These are phyloP conservation scores for Suhomyces sp. DNA, from an alignment of 805 yeast genomes.

Conservation along the genomic window DNA sequence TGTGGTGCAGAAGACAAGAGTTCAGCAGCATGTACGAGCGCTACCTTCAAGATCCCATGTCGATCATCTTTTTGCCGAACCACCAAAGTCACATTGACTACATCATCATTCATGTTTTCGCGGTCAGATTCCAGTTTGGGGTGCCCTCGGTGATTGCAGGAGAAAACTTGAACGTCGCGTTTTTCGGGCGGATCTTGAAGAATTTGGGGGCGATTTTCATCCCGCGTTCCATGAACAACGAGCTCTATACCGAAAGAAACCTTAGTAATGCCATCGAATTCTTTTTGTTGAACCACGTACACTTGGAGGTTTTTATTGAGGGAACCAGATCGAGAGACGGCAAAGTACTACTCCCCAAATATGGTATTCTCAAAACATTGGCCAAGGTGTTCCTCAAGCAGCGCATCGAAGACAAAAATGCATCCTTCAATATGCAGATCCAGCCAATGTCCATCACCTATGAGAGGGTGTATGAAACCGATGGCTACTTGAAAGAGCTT, in stretches of 20 bases:
- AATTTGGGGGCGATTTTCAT: conserved; percentile 57
- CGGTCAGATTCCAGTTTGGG: conserved; percentile 52
- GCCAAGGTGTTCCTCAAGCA: conserved; percentile 47
- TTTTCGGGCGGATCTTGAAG: conserved; percentile 50
- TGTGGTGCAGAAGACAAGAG: conserved; percentile 36
- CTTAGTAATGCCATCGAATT: conserved; percentile 49
- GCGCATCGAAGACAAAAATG: conserved; percentile 12
- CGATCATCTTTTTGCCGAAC: conserved; percentile 52
- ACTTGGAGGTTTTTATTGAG: conserved; percentile 60
- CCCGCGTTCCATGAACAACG: conserved; percentile 46
- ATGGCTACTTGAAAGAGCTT: conserved; percentile 53
- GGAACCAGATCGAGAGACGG: conserved; percentile 69
- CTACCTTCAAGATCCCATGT: conserved; percentile 40
- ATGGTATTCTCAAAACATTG: conserved; percentile 56
- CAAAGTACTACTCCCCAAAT: conserved; percentile 59
- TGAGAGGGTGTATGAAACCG: conserved; percentile 56
- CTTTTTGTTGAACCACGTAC: conserved; percentile 45
- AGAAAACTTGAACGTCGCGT: conserved; percentile 59
- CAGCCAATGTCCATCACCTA: conserved; percentile 59
- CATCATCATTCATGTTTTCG: conserved; percentile 52
- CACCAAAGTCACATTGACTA: conserved; percentile 64
- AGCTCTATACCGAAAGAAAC: conserved; percentile 45
- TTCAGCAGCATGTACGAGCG: conserved; percentile 26
- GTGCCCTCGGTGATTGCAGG: conserved; percentile 62
- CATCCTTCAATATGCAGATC: conserved; percentile 33